Conservation (phyloP, 1,284 basidiomycete genomes). For the Papiliotrema nemorosa region DNA sequence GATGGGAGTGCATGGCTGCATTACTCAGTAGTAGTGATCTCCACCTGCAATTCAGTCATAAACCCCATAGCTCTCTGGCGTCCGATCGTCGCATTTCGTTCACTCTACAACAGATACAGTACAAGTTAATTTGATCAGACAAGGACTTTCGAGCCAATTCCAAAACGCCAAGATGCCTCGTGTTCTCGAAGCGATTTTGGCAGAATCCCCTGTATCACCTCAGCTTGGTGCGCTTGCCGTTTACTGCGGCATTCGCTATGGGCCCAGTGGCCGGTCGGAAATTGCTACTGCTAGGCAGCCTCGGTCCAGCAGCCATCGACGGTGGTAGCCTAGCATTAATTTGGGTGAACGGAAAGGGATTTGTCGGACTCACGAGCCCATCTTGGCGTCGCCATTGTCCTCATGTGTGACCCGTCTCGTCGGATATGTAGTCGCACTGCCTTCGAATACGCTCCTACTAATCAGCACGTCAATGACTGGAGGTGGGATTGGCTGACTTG, state of each 20-base stretch:
- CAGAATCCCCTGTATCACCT: slow-evolving; percentile 13
- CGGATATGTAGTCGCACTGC: slow-evolving; percentile 51
- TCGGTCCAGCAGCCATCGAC: slow-evolving; percentile 28
- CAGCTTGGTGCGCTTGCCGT: slow-evolving; percentile 30
- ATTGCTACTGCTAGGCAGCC: slow-evolving; percentile 42
- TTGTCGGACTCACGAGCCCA: slow-evolving; percentile 44
- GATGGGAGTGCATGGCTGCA: no score
- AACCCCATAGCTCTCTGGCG: no score
- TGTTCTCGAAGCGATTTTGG: no score
- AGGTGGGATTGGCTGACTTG: slow-evolving; percentile 37
- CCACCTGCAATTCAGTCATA: no score
- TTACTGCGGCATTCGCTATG: slow-evolving; percentile 6
- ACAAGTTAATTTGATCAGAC: no score
- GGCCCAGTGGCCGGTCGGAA: slow-evolving; percentile 32
- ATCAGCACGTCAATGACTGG: neutral
- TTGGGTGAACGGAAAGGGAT: neutral
- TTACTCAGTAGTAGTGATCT: no score
- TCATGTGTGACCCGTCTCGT: slow-evolving; percentile 54
- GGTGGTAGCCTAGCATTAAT: slow-evolving; percentile 33
- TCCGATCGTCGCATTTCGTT: no score
- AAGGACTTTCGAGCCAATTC: no score
- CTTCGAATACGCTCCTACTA: slow-evolving; percentile 44
- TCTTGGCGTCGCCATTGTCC: slow-evolving; percentile 52
- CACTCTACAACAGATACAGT: no score
- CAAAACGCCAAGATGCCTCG: no score